Evolutionary conservation across 176 grass and related monocot genomes (phyloP).

Genomic region (Carex scoparia): DNA sequence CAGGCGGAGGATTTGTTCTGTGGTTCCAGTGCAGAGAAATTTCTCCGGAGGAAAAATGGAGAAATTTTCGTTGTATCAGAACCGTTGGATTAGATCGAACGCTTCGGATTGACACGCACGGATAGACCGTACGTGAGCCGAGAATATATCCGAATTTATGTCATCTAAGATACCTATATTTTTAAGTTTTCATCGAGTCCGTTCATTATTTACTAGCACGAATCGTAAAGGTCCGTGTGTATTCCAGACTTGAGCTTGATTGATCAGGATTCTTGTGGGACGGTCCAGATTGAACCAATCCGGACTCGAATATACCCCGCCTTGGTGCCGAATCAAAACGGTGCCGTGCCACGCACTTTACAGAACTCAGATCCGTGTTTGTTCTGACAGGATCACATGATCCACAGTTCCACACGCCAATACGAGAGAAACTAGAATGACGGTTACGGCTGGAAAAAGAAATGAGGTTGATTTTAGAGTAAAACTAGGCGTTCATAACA

Average conservation of each 20-base stretch:
- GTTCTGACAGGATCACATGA: neutral
- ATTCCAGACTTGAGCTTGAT: no score
- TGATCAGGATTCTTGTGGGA: no score
- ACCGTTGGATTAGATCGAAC: constrained; percentile 2
- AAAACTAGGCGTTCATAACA: no score
- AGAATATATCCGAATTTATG: no score
- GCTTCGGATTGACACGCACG: neutral
- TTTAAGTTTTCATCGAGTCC: no score
- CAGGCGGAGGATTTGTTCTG: neutral
- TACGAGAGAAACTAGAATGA: no score
- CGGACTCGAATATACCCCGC: neutral
- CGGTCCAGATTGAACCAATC: no score
- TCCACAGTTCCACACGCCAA: no score
- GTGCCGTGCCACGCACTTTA: neutral
- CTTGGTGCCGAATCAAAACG: neutral
- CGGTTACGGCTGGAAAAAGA: neutral
- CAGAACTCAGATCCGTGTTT: neutral
- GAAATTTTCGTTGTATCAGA: neutral
- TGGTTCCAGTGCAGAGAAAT: neutral
- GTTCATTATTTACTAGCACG: no score
- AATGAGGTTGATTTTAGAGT: neutral
- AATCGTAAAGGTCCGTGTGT: no score
- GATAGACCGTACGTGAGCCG: neutral
- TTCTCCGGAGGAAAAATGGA: neutral
- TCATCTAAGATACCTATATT: no score